phyloP scores from a whole-genome alignment of 2,329 filamentous ascomycete genomes.

The Colletotrichum melonis region DNA sequence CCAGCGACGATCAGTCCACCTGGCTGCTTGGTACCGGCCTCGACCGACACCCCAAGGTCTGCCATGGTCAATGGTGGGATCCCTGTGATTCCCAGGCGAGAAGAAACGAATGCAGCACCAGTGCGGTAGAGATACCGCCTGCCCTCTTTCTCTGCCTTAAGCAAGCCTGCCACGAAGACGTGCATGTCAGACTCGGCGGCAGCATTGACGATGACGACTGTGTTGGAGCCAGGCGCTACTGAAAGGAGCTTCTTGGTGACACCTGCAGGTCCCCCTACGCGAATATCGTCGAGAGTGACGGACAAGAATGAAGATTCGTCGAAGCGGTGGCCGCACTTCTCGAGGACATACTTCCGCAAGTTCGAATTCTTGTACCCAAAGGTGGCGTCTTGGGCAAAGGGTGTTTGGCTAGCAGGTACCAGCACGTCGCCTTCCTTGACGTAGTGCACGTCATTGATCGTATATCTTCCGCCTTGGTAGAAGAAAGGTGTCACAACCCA shows the following conservation, averaged over 20 bases:
- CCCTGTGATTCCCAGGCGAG: constrained; percentile 61
- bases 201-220: constrained; percentile 63
- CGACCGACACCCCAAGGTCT: constrained; percentile 51
- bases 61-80: constrained; percentile 61
- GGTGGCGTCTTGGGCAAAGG: constrained; percentile 67
- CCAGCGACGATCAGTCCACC: constrained; percentile 67
- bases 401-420: constrained; percentile 63
- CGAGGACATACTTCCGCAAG: constrained; percentile 62
- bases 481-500: constrained; percentile 71
- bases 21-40: constrained; percentile 5
- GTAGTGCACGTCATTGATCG: constrained; percentile 68
- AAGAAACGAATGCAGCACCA: constrained; percentile 56
- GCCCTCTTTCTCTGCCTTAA: constrained; percentile 47
- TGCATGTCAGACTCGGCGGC: constrained; percentile 66
- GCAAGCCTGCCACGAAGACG: constrained; percentile 61
- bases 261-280: constrained; percentile 45
- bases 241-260: constrained; percentile 42
- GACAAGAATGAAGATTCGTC: constrained; percentile 41
- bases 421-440: constrained; percentile 62
- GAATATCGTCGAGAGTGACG: constrained; percentile 54
- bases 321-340: constrained; percentile 54
- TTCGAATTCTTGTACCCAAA: constrained; percentile 68
- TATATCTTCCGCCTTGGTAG: constrained; percentile 67
- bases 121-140: constrained; percentile 53
- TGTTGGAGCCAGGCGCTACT: constrained; percentile 39